Base-by-base conservation (phyloP, 306 rosid species). In the Myrica gale region DNA sequence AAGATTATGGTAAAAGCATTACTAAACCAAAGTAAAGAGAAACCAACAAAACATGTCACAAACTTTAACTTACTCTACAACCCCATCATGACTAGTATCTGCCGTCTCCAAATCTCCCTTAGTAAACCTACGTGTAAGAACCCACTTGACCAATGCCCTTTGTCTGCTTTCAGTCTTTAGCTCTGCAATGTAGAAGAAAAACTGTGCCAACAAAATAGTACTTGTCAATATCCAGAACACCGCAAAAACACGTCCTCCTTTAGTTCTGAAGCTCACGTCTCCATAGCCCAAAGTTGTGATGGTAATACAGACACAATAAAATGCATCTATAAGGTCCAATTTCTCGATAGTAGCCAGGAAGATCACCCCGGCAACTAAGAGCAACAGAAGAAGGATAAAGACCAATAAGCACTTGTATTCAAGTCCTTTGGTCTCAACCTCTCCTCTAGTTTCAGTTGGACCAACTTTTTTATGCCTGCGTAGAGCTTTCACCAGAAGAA, bases 191-290 rank as follows among this genome's bases (percentile, higher is more conserved):
- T 88, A 95, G 76, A 88, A 89, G 76, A 95, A 90, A 67, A 90
- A 52, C 88, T 90, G 99, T 77, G 88, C 99, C 55, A 95, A 76
- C 69, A 80, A 80, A 73, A 92, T 67, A 66, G 97, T 88, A 75
- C 97, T 85, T 12, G 83, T 71, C 78, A 95, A 76, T 67, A 95
- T 90, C 97, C 97, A 92, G 80, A 92, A 85, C 50, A 92, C 80
- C 3, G 97, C 97, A 71, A 92, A 95, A 20, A 85, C 37, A 20
- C 99, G 93, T 19, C 97, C 96, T 52, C 82, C 76, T 80, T 73
- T 71, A 58, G 93, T 95, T 19, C 93, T 88, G 87, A 92, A 95
- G 84, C 93, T 95, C 81, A 84, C 74, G 80, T 95, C 97, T 48
- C 97, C 99, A 78, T 85, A 87, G 7, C 89, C 89, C 53, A 87